Evolutionary conservation across 345 rosid genomes (phyloP), one percentile per base, ranked within the genome.

Genomic region (Pseudoturritis turrita): DNA sequence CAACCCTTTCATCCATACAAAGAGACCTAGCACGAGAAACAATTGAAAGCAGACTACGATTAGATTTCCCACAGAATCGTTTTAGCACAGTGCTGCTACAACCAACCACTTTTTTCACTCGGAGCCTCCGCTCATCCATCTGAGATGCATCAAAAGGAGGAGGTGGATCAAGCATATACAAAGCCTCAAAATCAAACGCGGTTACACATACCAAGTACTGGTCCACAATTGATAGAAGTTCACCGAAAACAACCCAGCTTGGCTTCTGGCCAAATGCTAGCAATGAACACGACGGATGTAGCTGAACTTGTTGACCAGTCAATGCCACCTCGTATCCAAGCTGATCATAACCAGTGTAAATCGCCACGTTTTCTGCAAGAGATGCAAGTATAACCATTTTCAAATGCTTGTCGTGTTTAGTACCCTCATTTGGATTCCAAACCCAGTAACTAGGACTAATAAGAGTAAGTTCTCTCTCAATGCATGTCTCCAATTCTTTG

Each of bases 211-310:
- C 92, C 80, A 94, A 80, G 82, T 85, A 90, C 72, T 88, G 81
- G 74, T 71, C 79, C 49, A 83, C 70, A 41, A 54, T 17, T 40
- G 91, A 85, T 22, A 94, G 78, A 12, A 94, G 83, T 76, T 94
- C 98, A 73, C 90, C 75, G 71, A 91, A 94, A 69, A 94, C 92
- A 52, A 94, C 96, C 96, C 97, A 91, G 68, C 72, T 60, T 31
- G 98, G 97, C 89, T 83, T 94, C 84, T 84, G 85, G 50, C 78
- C 78, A 72, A 89, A 94, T 45, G 82, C 77, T 80, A 83, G 86
- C 82, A 94, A 75, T 3, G 97, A 91, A 77, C 97, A 87, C 26
- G 96, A 83, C 65, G 95, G 97, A 77, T 94, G 98, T 55, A 90
- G 77, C 80, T 82, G 89, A 66, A 88, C 83, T 79, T 83, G 84